phyloP scores from a whole-genome alignment of 805 yeast genomes.

The Zygotorulaspora sp. region DNA sequence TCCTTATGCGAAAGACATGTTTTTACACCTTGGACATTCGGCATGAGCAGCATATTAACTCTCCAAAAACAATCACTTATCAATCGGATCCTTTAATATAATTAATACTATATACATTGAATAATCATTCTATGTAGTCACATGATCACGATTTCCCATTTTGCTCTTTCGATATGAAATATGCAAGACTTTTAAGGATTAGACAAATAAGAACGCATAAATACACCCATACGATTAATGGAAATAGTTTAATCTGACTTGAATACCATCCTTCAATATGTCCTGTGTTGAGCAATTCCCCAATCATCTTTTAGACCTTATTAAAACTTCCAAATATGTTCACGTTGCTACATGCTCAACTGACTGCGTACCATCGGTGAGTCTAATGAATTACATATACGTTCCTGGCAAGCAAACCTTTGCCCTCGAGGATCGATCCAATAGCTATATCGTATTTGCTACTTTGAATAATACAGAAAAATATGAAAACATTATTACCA shows the following conservation, averaged over 20 bases:
- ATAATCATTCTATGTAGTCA: no score
- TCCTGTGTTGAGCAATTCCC: slow-evolving; percentile 37
- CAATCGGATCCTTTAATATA: no score
- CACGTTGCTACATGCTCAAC: slow-evolving; percentile 76
- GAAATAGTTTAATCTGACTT: no score
- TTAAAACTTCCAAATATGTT: slow-evolving; percentile 61
- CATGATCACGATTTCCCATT: neutral
- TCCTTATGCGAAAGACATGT: no score
- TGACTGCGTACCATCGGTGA: slow-evolving; percentile 75
- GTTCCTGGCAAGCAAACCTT: slow-evolving; percentile 40
- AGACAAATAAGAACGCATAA: neutral
- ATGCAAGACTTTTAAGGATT: neutral
- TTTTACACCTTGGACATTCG: no score
- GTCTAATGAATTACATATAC: slow-evolving; percentile 86
- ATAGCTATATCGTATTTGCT: slow-evolving; percentile 60
- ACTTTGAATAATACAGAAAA: slow-evolving; percentile 71
- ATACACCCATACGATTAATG: no score
- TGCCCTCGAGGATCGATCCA: slow-evolving; percentile 33
- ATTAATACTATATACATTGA: no score
- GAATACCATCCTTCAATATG: no score
- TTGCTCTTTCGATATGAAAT: neutral
- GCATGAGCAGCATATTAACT: no score
- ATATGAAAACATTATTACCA: slow-evolving; percentile 59
- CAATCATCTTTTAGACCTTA: slow-evolving; percentile 39
- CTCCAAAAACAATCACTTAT: no score